Percentiles rank a stretch among this genome's conserved stretches.
These are phyloP conservation scores for Pseudogymnoascus sp. DNA, from an alignment of 2,329 filamentous ascomycete genomes.

Conservation along the genomic window DNA sequence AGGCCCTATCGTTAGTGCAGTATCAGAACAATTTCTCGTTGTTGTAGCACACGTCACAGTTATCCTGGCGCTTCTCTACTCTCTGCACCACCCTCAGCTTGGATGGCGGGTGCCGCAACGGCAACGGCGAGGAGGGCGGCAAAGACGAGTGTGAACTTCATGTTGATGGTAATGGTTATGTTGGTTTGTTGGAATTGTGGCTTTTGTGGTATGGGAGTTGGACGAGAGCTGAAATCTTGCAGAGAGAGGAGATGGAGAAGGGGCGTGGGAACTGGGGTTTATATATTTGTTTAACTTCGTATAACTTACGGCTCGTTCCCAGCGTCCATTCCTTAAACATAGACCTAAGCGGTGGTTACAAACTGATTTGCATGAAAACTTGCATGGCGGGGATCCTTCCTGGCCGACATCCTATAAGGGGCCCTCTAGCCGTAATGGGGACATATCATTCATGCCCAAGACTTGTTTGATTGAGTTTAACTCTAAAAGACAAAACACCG, in stretches of 20 bases:
- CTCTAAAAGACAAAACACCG: neutral
- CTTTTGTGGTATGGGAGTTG: neutral
- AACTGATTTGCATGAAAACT: neutral
- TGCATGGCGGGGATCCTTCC: neutral
- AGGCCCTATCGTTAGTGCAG: neutral
- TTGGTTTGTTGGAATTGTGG: neutral
- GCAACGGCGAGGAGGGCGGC: neutral
- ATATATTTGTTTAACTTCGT: neutral
- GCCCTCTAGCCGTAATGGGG: neutral
- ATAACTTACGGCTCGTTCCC: neutral
- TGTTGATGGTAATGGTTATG: neutral
- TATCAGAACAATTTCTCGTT: neutral
- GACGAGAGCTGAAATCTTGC: neutral
- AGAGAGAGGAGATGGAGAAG: neutral
- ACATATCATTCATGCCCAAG: neutral
- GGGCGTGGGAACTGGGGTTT: neutral
- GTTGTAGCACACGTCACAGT: neutral
- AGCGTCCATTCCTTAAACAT: neutral
- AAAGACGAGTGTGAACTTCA: neutral
- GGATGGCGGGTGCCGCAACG: neutral
- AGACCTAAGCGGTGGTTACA: neutral
- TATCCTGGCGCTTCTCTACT: neutral
- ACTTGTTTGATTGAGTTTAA: neutral
- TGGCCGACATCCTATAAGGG: neutral
- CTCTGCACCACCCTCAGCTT: neutral